A percentile compares a stretch with the other conserved stretches of the same genome.
Evolutionary conservation across 2,329 filamentous ascomycete genomes (phyloP).

Genomic region (Boeremia lycopersici): DNA sequence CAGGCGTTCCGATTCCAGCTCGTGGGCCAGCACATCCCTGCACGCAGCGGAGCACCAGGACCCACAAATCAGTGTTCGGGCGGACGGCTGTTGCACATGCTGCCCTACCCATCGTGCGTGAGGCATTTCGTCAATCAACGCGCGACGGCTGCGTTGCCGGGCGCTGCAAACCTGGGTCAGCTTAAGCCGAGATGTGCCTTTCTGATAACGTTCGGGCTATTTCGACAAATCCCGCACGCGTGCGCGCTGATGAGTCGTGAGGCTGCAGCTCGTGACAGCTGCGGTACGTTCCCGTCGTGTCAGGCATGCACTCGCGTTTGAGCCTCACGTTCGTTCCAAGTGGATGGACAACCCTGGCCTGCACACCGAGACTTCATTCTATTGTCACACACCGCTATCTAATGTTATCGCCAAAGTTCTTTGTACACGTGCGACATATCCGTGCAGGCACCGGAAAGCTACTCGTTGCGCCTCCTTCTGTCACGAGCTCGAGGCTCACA

Average conservation of each 20-base stretch:
- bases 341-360: background rate
- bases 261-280: conserved; percentile 17
- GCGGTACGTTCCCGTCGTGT: conserved; percentile 9
- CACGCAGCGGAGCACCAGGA: conserved; percentile 19
- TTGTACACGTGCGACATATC: conserved; percentile 3
- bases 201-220: conserved; percentile 7
- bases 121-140: conserved; percentile 26
- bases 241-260: conserved; percentile 10
- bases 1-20: conserved; percentile 37
- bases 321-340: conserved; percentile 2
- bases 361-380: background rate
- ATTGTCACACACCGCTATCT: conserved; percentile 1
- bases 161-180: background rate
- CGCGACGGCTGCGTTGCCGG: conserved; percentile 1
- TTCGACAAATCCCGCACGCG: conserved; percentile 16
- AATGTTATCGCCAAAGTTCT: too few species aligned
- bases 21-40: conserved; percentile 26
- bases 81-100: conserved; percentile 26
- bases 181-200: conserved; percentile 19
- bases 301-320: conserved; percentile 11
- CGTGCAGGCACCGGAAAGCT: background rate
- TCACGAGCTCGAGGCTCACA: conserved; percentile 23
- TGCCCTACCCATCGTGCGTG: conserved; percentile 13
- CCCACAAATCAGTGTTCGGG: conserved; percentile 30
- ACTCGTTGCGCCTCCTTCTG: conserved; percentile 9